phyloP scores from a whole-genome alignment of 2,329 filamentous ascomycete species.

The Verticillium dahliae region DNA sequence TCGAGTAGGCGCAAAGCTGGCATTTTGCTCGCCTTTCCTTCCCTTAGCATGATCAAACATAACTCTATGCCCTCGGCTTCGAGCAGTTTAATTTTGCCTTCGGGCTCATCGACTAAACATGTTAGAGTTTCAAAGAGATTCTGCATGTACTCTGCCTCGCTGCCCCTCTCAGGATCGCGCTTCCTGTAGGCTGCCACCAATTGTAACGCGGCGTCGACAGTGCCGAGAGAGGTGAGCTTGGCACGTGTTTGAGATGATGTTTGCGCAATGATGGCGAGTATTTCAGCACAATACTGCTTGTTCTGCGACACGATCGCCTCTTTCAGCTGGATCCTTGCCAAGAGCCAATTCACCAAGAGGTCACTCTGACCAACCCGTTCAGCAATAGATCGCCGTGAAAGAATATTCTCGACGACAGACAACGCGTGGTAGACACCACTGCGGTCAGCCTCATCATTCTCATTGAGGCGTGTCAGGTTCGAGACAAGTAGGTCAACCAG shows the following conservation, averaged over 20 bases:
- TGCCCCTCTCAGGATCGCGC: conserved; percentile 76
- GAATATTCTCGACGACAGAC: conserved; percentile 77
- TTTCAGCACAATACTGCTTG: conserved; percentile 89
- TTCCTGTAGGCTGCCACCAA: conserved; percentile 79
- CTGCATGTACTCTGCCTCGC: conserved; percentile 91
- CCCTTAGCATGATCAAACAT: conserved; percentile 83
- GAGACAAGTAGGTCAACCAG: conserved; percentile 67
- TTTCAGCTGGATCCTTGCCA: conserved; percentile 62
- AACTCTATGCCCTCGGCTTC: conserved; percentile 91
- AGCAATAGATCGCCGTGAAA: conserved; percentile 61
- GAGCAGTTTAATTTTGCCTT: conserved; percentile 74
- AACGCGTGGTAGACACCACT: conserved; percentile 83
- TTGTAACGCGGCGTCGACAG: conserved; percentile 74
- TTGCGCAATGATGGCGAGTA: conserved; percentile 83
- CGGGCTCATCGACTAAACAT: conserved; percentile 67
- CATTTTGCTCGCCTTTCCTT: conserved; percentile 76
- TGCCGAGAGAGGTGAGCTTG: conserved; percentile 58
- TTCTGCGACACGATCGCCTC: conserved; percentile 75
- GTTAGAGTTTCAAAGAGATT: conserved; percentile 86
- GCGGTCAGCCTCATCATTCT: conserved; percentile 64
- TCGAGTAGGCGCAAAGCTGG: conserved; percentile 77
- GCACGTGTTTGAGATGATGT: conserved; percentile 60
- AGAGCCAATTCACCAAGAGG: conserved; percentile 67
- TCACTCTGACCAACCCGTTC: conserved; percentile 67
- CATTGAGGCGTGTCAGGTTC: conserved; percentile 75